phyloP scores from a whole-genome alignment of 1,139 yeast genomes.

The Taphrina populina region DNA sequence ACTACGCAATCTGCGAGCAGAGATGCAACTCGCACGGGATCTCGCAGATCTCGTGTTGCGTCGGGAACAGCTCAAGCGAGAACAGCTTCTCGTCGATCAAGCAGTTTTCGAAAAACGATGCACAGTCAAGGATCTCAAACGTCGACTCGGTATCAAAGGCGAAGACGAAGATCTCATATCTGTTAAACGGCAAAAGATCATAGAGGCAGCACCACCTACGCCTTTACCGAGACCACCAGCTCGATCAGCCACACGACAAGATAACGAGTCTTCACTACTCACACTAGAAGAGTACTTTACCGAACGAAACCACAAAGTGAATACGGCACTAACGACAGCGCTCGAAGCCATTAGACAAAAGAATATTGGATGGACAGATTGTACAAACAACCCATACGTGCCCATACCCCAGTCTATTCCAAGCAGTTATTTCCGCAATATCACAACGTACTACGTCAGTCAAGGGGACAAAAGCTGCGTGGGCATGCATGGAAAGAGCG shows the following conservation, averaged over 20 bases:
- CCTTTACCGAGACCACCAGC: conserved; percentile 10
- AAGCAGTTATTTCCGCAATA: conserved; percentile 40
- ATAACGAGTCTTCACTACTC: conserved; percentile 51
- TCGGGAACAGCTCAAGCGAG: conserved; percentile 66
- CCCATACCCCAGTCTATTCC: conserved; percentile 66
- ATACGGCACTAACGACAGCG: conserved; percentile 78
- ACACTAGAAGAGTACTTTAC: conserved; percentile 74
- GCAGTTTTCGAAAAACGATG: conserved; percentile 70
- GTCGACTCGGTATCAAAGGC: conserved; percentile 72
- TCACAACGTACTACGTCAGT: conserved; percentile 20
- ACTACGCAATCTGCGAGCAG: conserved; percentile 68
- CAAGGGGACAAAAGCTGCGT: not conserved
- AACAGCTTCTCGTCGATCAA: conserved; percentile 59
- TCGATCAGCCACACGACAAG: conserved; percentile 20
- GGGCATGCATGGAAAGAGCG: conserved; percentile 36
- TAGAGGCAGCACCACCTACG: conserved; percentile 28
- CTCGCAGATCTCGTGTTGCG: conserved; percentile 68
- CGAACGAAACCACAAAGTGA: conserved; percentile 76
- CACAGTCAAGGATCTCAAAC: conserved; percentile 67
- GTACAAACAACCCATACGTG: conserved; percentile 80
- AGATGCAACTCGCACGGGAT: conserved; percentile 73
- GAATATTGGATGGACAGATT: conserved; percentile 74
- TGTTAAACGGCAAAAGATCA: conserved; percentile 56
- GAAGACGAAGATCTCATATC: conserved; percentile 82
- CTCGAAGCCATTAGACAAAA: conserved; percentile 68